Percentiles rank a stretch among this genome's conserved stretches.
Conservation (phyloP, 179 eudicot genomes). For the Corrigiola litoralis region DNA sequence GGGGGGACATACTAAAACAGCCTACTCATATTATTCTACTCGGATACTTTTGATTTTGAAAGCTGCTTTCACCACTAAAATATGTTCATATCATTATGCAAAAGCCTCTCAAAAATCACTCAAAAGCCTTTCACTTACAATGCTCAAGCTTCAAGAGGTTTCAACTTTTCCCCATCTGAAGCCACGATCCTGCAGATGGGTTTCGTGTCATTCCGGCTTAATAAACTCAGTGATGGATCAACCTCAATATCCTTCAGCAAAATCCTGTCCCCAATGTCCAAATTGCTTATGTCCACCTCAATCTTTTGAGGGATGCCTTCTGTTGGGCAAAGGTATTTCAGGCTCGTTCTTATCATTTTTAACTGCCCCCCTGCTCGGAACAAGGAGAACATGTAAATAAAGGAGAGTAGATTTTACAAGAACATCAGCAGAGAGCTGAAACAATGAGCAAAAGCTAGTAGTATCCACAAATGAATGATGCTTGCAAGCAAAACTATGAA, state of each 20-base stretch:
- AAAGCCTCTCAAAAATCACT: background rate
- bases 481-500: background rate
- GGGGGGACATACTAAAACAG: background rate
- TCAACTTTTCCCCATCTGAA: conserved; percentile 21
- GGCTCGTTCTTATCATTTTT: conserved; percentile 44
- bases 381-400: conserved; percentile 5
- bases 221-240: conserved; percentile 64
- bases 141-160: conserved; percentile 19
- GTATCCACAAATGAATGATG: background rate
- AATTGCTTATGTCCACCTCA: conserved; percentile 80
- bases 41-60: background rate
- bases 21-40: background rate
- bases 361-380: conserved; percentile 62
- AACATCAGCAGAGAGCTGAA: background rate
- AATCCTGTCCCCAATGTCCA: conserved; percentile 67
- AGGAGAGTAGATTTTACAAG: background rate
- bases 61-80: conserved; percentile 3
- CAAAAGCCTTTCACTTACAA: background rate
- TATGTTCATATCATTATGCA: background rate
- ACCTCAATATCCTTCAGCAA: conserved; percentile 55
- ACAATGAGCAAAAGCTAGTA: background rate
- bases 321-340: conserved; percentile 73
- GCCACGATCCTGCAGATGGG: conserved; percentile 70
- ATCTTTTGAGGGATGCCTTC: conserved; percentile 77
- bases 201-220: conserved; percentile 51